Percentiles rank a stretch among this genome's conserved stretches.
Conservation (phyloP, 2,329 filamentous ascomycete genomes). For the Trichophyton rubrum region DNA sequence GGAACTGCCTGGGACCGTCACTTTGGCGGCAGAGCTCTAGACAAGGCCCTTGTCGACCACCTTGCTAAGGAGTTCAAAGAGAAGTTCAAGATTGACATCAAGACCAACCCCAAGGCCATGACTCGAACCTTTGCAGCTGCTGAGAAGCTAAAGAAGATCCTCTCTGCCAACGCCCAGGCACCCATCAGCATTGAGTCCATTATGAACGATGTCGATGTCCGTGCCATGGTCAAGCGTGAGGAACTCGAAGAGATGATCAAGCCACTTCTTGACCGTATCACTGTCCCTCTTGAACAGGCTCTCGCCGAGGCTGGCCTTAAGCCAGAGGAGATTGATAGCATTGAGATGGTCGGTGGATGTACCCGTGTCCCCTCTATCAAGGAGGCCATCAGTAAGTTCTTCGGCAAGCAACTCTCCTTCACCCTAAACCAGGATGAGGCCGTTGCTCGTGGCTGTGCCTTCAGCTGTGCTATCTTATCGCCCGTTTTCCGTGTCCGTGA, state of each 20-base stretch:
- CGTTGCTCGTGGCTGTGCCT: conserved; percentile 86
- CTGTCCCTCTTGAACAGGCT: conserved; percentile 71
- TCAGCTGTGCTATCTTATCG: conserved; percentile 93
- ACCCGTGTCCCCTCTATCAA: conserved; percentile 91
- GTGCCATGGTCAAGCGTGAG: conserved; percentile 77
- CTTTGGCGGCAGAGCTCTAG: conserved; percentile 94
- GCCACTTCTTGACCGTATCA: conserved; percentile 64
- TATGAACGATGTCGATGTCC: conserved; percentile 95
- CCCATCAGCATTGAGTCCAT: conserved; percentile 94
- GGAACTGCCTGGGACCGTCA: conserved; percentile 85
- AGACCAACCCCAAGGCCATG: conserved; percentile 76
- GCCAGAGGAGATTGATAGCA: conserved; percentile 78
- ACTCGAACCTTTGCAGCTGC: conserved; percentile 76
- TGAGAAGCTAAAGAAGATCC: conserved; percentile 96
- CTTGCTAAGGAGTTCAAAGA: conserved; percentile 92
- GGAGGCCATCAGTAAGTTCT: conserved; percentile 77
- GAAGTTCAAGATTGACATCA: conserved; percentile 95
- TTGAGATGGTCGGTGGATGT: conserved; percentile 90
- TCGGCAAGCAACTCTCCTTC: conserved; percentile 84
- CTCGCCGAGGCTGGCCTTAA: conserved; percentile 87
- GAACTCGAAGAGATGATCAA: conserved; percentile 86
- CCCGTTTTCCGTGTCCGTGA: conserved; percentile 97
- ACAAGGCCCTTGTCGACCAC: conserved; percentile 88
- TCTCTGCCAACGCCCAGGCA: conserved; percentile 87
- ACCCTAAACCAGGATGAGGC: conserved; percentile 98